Percentiles rank a stretch among this genome's conserved stretches.
These are phyloP conservation scores for Cladosporium austrohemisphaericum DNA, from an alignment of 2,329 filamentous ascomycete species.

Conservation along the genomic window DNA sequence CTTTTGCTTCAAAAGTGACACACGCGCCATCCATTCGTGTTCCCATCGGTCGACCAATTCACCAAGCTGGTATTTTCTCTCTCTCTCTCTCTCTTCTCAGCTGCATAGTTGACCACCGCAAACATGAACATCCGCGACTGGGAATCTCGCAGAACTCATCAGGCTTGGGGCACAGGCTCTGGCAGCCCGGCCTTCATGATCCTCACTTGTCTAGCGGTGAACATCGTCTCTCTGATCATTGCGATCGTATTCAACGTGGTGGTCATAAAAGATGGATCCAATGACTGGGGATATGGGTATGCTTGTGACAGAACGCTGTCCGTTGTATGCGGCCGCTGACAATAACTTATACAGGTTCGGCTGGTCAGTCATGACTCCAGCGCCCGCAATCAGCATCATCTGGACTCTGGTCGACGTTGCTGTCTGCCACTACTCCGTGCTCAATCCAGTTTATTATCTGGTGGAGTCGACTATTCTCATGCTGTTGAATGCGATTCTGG, in stretches of 20 bases:
- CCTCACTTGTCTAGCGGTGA: conserved; percentile 1
- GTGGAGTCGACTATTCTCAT: not conserved
- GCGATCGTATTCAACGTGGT: not conserved
- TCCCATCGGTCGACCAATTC: too few relatives aligned
- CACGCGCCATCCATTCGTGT: too few relatives aligned
- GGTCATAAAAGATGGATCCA: not conserved
- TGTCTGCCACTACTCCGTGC: conserved; percentile 2
- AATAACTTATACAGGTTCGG: not conserved
- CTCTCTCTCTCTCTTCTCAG: too few relatives aligned
- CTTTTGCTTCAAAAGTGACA: too few relatives aligned
- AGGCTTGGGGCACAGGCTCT: conserved; percentile 11
- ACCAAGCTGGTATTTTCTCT: too few relatives aligned
- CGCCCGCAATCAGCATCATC: not conserved
- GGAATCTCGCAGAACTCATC: conserved; percentile 9
- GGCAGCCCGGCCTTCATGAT: conserved; percentile 12
- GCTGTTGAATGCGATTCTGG: not conserved
- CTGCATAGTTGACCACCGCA: too few relatives aligned
- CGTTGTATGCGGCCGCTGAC: not conserved
- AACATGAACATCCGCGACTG: conserved; percentile 12
- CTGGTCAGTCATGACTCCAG: not conserved
- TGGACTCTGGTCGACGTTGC: conserved; percentile 8
- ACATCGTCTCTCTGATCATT: conserved; percentile 7
- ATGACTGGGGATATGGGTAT: conserved; percentile 7
- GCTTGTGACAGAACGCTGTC: not conserved
- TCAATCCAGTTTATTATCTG: conserved; percentile 10